Evolutionary conservation across 495 filamentous ascomycete genomes (phyloP), one percentile per base, ranked within the genome.

Genomic region (Hypoxylon rickii): DNA sequence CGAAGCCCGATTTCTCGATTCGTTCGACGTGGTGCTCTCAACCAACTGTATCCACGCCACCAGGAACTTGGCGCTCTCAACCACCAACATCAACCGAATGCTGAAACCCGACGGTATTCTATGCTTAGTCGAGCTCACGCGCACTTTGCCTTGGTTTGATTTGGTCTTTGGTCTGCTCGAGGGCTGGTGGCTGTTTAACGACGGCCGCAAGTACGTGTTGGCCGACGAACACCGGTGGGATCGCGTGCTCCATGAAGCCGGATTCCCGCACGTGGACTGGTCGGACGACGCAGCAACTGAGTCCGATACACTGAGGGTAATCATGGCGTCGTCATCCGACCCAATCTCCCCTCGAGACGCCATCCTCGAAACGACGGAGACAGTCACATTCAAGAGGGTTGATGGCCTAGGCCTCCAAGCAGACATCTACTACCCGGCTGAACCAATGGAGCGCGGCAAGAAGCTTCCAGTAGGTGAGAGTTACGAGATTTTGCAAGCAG

Each of bases 131-230:
- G 81, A 83, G 61, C 53, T 80, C 16, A 81, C 75, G 0, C 50
- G 55, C 10, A 67, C 58, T 5, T 5, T 72, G 0, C 69, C 67
- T 52, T 77, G 73, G 61, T 67, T 76, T 21, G 78, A 83, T 46
- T 34, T 83, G 3, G 69, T 77, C 10, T 80, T 73, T 45, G 79
- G 79, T 3, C 58, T 80, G 8, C 69, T 82, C 1, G 76, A 79
- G 16, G 79, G 79, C 3, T 82, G 80, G 80, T 82, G 80, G 79
- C 63, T 77, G 1, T 76, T 76, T 17, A 68, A 75, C 12, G 76
- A 82, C 41, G 74, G 74, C 3, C 73, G 77, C 0, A 60, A 3
- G 3, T 34, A 34, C 32, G 32, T n/a, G 32, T 43, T 34, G 10
- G 29, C 44, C 17, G n/a, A 39, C 24, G 38, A 41, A 16, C 4